Conservation (phyloP, 345 rosid species). For the Eutrema yunnanense region DNA sequence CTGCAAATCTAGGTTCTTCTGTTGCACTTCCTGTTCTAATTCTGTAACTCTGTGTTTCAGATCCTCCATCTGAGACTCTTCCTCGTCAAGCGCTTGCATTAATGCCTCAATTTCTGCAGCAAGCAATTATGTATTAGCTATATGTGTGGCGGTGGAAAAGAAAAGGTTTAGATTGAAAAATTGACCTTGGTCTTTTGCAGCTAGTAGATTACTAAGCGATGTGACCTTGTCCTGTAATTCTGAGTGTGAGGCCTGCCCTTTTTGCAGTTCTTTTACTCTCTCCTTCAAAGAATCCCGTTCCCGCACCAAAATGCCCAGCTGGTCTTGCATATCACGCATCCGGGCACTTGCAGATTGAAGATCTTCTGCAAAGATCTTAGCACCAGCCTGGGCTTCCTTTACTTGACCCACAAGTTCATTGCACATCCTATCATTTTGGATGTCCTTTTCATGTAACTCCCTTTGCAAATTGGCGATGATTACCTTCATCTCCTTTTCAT, state of each 20-base stretch:
- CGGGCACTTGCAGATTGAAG: conserved; percentile 53
- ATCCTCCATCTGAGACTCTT: conserved; percentile 88
- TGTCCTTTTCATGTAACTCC: conserved; percentile 90
- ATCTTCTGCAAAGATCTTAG: conserved; percentile 49
- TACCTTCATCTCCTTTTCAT: conserved; percentile 60
- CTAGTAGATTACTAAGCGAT: conserved; percentile 42
- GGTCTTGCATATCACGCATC: conserved; percentile 54
- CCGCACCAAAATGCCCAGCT: conserved; percentile 38
- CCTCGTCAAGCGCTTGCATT: conserved; percentile 97
- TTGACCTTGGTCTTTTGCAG: conserved; percentile 85
- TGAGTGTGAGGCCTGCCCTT: conserved; percentile 39
- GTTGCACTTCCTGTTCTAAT: conserved; percentile 52
- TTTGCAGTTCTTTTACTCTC: conserved; percentile 54
- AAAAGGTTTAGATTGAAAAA: conserved; percentile 13
- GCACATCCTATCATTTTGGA: conserved; percentile 74
- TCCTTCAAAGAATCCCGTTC: conserved; percentile 49
- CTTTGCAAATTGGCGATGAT: conserved; percentile 66
- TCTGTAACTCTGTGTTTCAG: conserved; percentile 52
- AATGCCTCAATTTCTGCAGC: conserved; percentile 78
- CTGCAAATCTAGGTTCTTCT: conserved; percentile 59
- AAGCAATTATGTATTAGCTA: conserved; percentile 1
- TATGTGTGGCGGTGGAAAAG: background rate
- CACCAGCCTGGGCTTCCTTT: conserved; percentile 82
- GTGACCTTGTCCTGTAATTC: conserved; percentile 55
- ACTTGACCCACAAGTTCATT: conserved; percentile 83